Base-by-base conservation (phyloP, 495 filamentous ascomycete genomes). In the Penicillium maclennaniae region DNA sequence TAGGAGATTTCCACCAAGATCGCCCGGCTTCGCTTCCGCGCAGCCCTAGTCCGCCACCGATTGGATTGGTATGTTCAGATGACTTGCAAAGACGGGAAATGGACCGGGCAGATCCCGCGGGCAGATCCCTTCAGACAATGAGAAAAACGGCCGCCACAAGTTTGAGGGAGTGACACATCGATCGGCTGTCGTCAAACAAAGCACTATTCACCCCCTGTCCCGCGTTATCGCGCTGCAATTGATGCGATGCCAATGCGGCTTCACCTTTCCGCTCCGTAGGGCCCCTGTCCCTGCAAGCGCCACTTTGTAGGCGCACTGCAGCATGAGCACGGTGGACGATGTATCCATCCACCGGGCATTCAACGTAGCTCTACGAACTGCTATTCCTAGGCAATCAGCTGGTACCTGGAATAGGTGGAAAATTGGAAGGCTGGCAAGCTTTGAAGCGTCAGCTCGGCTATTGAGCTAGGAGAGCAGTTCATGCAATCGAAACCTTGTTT, bases 11-110 rank as follows among this genome's bases (percentile, higher is more conserved):
- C 26, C 26, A 51, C 51, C 43, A 58, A 39, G 63, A 66, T 63
- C 60, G 54, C 23, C 60, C 63, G 63, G 63, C 52, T 66, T 66
- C 23, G 19, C 60, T 59, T 61, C 63, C 60, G 60, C 63, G 60
- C 47, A 38, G 47, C 38, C 60, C 51, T 61, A 63, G 57, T 45
- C 43, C 44, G 48, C 38, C 39, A 40, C 47, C 16, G 23, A 38
- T 7, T 39, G 5, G 6, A 34, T 20, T 46, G 50, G 15, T 34
- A 6, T 44, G 26, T 46, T 23, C 42, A 43, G 37, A 39, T 17
- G 20, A 23, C n/a, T 38, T 40, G 28, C 16, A 40, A 44, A 42
- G 42, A 16, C 44, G 15, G 16, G 43, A 28, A 16, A 36, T 4
- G 17, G 34, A 26, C 37, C 45, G 7, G 37, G 14, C 25, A 21